phyloP scores from a whole-genome alignment of 2,329 filamentous ascomycete genomes.

The Beauveria caledonica region DNA sequence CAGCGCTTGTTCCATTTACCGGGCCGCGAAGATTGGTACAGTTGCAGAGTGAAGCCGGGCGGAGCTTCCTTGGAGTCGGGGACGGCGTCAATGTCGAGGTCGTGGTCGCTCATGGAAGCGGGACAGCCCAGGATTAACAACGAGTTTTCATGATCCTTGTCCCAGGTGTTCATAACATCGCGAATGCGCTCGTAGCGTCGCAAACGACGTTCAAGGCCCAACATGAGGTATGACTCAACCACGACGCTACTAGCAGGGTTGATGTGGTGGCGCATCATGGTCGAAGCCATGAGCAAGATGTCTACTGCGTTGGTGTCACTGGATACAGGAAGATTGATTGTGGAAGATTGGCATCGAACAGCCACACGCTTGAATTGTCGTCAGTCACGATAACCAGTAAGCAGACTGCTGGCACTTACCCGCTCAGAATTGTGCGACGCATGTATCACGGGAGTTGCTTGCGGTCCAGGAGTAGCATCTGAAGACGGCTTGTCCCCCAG shows the following conservation, averaged over 20 bases:
- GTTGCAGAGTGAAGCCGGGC: conserved; percentile 55
- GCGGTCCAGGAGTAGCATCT: neutral
- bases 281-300: conserved; percentile 59
- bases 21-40: conserved; percentile 73
- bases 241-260: conserved; percentile 60
- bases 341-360: conserved; percentile 63
- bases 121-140: conserved; percentile 59
- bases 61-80: conserved; percentile 52
- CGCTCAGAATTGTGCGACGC: conserved; percentile 47
- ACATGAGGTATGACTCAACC: conserved; percentile 64
- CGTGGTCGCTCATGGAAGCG: conserved; percentile 43
- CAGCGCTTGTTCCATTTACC: conserved; percentile 86
- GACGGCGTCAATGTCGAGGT: conserved; percentile 59
- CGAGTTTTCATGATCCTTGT: conserved; percentile 67
- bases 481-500: neutral
- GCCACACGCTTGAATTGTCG: conserved; percentile 48
- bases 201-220: conserved; percentile 74
- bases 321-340: conserved; percentile 62
- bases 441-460: neutral
- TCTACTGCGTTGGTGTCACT: conserved; percentile 68
- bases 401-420: conserved; percentile 38
- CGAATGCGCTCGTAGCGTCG: conserved; percentile 80
- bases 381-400: neutral
- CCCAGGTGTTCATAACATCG: conserved; percentile 90
- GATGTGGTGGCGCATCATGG: conserved; percentile 55